Evolutionary conservation across 768 basidiomycete species (phyloP).

Genomic region (Myochromella boudieri): DNA sequence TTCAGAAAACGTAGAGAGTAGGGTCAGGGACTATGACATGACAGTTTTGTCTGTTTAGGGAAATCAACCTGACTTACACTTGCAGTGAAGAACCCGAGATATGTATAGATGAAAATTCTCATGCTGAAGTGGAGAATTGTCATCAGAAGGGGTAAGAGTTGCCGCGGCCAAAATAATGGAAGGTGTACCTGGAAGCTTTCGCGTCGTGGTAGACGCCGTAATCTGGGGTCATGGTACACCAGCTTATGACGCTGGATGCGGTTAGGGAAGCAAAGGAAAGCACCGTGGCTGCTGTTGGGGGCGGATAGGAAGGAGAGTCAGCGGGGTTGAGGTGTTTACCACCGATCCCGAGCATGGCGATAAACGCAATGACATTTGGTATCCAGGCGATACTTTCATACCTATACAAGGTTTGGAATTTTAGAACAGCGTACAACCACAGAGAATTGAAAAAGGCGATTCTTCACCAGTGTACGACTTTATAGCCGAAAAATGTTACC

Average conservation of each 20-base stretch:
- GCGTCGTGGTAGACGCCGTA: slow-evolving; percentile 43
- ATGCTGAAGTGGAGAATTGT: slow-evolving; percentile 36
- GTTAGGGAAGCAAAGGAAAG: slow-evolving; percentile 38
- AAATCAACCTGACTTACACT: slow-evolving; percentile 47
- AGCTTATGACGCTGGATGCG: slow-evolving; percentile 37
- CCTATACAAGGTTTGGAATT: slow-evolving; percentile 22
- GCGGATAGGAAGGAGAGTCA: slow-evolving; percentile 17
- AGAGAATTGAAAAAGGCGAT: not conserved
- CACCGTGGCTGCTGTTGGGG: slow-evolving; percentile 26
- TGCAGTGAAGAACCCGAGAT: slow-evolving; percentile 62
- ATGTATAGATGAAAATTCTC: slow-evolving; percentile 63
- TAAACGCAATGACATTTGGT: slow-evolving; percentile 60
- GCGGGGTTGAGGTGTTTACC: slow-evolving; percentile 52
- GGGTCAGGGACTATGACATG: not conserved
- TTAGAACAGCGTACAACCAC: no score
- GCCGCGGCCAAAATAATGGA: not conserved
- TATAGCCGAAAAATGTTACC: slow-evolving; percentile 66
- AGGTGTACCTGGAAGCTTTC: slow-evolving; percentile 28
- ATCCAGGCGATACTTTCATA: slow-evolving; percentile 67
- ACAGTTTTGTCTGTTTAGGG: not conserved
- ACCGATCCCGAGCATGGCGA: slow-evolving; percentile 63
- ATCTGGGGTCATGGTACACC: slow-evolving; percentile 44
- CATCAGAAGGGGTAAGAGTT: not conserved
- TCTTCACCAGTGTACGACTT: slow-evolving; percentile 57
- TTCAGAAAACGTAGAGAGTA: no score